These are phyloP conservation scores for Eucalyptus polyanthemos DNA, from an alignment of 345 rosid species.

Conservation along the genomic window DNA sequence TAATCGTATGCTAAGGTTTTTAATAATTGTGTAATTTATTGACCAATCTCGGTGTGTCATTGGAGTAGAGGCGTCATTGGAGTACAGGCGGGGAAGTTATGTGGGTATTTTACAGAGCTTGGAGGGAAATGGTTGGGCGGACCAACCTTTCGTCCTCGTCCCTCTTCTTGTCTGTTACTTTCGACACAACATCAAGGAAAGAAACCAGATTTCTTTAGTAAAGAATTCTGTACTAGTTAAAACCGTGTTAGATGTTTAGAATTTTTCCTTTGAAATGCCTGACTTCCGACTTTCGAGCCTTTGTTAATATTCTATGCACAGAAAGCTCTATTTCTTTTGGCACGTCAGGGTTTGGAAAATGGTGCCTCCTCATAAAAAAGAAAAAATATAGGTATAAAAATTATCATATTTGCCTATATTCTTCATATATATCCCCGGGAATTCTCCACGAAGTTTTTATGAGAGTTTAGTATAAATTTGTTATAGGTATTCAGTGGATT, in stretches of 20 bases:
- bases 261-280: not conserved
- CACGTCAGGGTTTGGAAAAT: not conserved
- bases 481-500: not conserved
- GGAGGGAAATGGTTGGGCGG: conserved; percentile 12
- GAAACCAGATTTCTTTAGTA: not conserved
- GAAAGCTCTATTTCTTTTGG: not conserved
- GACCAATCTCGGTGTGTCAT: not conserved
- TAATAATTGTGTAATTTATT: not conserved
- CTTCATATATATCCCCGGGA: not conserved
- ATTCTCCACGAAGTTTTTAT: not conserved
- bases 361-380: not conserved
- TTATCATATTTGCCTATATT: not conserved
- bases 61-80: not conserved
- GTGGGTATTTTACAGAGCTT: not conserved
- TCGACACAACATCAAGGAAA: conserved; percentile 23
- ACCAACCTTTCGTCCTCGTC: conserved; percentile 26
- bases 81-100: not conserved
- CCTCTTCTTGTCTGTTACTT: conserved; percentile 38
- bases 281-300: not conserved
- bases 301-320: not conserved
- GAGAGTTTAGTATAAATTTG: not conserved
- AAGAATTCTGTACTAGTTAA: not conserved
- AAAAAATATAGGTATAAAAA: too few relatives aligned
- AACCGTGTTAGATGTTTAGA: not conserved
- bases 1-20: not conserved